phyloP scores from a whole-genome alignment of 169 alveolate species.

The Hammondia hammondi region DNA sequence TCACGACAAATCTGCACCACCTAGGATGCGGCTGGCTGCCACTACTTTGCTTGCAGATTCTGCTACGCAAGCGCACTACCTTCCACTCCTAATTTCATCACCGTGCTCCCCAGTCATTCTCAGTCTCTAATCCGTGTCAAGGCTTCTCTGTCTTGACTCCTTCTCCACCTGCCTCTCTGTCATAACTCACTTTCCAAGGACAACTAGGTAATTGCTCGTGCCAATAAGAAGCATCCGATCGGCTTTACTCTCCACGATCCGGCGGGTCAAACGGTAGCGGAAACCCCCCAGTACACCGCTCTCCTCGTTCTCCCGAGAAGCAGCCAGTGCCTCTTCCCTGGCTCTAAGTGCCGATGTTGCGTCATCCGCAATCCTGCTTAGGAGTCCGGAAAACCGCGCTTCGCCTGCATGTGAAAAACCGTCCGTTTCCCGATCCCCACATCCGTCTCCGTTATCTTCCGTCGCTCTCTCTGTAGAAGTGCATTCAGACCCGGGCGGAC shows the following conservation, averaged over 20 bases:
- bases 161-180: background rate
- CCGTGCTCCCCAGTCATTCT: background rate
- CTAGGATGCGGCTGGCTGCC: too few species aligned
- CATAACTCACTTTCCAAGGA: slow-evolving; percentile 4
- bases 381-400: background rate
- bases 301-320: background rate
- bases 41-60: background rate
- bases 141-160: background rate
- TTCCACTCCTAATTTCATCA: background rate
- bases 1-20: background rate
- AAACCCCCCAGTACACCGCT: background rate
- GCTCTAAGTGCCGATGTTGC: background rate
- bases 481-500: too few species aligned
- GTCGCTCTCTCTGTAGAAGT: too few species aligned
- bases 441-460: too few species aligned
- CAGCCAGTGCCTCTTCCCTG: background rate
- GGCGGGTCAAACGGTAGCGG: background rate
- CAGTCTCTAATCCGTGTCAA: background rate
- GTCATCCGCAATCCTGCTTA: background rate
- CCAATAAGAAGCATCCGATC: slow-evolving; percentile 32
- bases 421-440: too few species aligned
- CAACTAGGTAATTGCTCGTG: background rate
- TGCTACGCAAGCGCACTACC: background rate
- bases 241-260: background rate
- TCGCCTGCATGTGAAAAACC: too few species aligned